Evolutionary conservation across 2,329 filamentous ascomycete species (phyloP).

Genomic region (Pseudofabraea citricarpa): DNA sequence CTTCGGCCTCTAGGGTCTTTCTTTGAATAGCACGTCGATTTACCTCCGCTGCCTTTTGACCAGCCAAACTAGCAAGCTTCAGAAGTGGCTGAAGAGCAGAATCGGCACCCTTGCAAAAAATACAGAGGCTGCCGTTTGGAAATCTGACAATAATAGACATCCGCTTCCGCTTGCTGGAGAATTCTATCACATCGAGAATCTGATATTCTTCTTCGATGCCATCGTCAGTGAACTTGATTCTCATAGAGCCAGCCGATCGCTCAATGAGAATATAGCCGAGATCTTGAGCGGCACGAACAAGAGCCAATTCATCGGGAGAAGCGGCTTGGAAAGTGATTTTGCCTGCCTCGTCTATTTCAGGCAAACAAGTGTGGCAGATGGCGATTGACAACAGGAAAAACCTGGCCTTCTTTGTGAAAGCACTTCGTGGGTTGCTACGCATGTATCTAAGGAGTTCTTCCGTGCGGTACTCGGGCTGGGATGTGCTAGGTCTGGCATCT

Average conservation of each 20-base stretch:
- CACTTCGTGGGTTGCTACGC: constrained; percentile 65
- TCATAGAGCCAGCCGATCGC: constrained; percentile 66
- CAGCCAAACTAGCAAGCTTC: constrained; percentile 67
- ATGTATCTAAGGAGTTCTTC: constrained; percentile 75
- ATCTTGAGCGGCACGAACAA: constrained; percentile 80
- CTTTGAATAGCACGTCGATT: constrained; percentile 50
- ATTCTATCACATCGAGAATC: constrained; percentile 83
- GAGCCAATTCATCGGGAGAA: constrained; percentile 83
- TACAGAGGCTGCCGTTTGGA: constrained; percentile 74
- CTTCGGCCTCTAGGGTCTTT: constrained; percentile 54
- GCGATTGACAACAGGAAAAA: constrained; percentile 82
- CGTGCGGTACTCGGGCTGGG: constrained; percentile 58
- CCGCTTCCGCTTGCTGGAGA: constrained; percentile 81
- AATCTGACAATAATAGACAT: constrained; percentile 87
- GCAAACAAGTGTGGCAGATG: constrained; percentile 86
- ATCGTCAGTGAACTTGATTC: constrained; percentile 32
- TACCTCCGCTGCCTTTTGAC: constrained; percentile 65
- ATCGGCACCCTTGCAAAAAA: constrained; percentile 90
- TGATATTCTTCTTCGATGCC: constrained; percentile 58
- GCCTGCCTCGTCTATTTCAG: constrained; percentile 66
- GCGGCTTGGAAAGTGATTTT: constrained; percentile 79
- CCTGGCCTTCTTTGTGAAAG: constrained; percentile 73
- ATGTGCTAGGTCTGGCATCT: constrained; percentile 25
- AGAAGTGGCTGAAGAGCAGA: constrained; percentile 75
- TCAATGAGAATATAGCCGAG: constrained; percentile 75